Base-by-base conservation (phyloP, 805 yeast species). In the Isabelozyma gotoi region DNA sequence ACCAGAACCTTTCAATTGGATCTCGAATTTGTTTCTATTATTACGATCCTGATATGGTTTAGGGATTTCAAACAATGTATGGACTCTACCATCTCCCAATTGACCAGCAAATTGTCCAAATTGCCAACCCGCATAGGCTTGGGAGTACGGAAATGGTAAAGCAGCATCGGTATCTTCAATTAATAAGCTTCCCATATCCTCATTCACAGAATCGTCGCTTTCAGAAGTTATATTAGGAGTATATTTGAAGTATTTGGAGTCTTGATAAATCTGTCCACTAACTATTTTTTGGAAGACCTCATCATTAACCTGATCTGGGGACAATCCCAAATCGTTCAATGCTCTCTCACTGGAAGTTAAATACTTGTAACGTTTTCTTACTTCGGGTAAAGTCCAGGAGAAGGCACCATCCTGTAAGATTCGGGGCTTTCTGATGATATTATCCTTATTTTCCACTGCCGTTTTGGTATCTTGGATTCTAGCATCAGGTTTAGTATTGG, bases 71-170 rank as follows among this genome's bases (percentile, higher is more conserved):
- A 92, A 91, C 36, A 92, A 66, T 55, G 86, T 88, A 5, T 84
- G 77, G 2, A 89, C 97, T 46, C 99, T 71, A 1, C 99, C 99
- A 62, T 92, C 99, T 5, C 99, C 99, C 48, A 92, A 68, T 62
- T 94, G 99, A 2, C 98, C 98, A 0, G 97, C 97, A 80, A 92
- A 92, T 50, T 80, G 81, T 2, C 99, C 98, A 70, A 94, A 92
- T 59, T 92, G 99, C 75, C 85, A 89, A 1, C 99, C 99, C 1
- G 98, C 96, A 63, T 92, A 92, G 0, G 92, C 88, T 62, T 86
- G 91, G 10, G 97, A 80, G 63, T 86, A 92, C 0, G 99, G 98
- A 51, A 80, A 80, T 1, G 85, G 76, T 38, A 52, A 59, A 2
- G 37, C 29, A 4, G 21, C 38, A 16, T 29, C 33, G 8, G 34